Evolutionary conservation across 2,329 filamentous ascomycete genomes (phyloP).

Genomic region (Aspergillus aculeatinus): DNA sequence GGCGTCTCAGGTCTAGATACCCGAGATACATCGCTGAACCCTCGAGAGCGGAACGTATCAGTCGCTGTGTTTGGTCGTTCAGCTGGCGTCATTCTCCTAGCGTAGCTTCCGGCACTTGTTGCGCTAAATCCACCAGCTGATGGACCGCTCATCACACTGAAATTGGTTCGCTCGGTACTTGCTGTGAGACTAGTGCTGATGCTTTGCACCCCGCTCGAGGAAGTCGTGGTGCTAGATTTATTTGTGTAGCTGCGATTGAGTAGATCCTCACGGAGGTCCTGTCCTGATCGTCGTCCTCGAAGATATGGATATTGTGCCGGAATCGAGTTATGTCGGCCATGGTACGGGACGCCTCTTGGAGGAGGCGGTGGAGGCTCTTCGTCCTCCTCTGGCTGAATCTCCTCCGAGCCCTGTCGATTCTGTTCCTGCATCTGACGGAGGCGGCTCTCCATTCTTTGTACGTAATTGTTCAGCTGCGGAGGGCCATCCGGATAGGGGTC

Average conservation of each 20-base stretch:
- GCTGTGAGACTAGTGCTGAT: conserved; percentile 63
- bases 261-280: conserved; percentile 69
- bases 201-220: conserved; percentile 70
- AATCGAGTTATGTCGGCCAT: conserved; percentile 45
- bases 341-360: conserved; percentile 53
- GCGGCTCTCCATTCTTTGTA: conserved; percentile 86
- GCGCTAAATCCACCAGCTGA: conserved; percentile 91
- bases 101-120: conserved; percentile 91
- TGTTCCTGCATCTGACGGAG: conserved; percentile 67
- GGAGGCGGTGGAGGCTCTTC: conserved; percentile 62
- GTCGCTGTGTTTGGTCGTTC: conserved; percentile 48
- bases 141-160: conserved; percentile 88
- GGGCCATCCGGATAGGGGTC: conserved; percentile 53
- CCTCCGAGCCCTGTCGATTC: conserved; percentile 43
- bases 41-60: conserved; percentile 40
- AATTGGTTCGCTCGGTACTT: conserved; percentile 74
- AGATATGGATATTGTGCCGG: conserved; percentile 39
- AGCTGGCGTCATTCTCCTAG: conserved; percentile 57
- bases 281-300: conserved; percentile 55
- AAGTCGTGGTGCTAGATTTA: conserved; percentile 80
- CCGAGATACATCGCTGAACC: conserved; percentile 38
- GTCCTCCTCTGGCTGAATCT: conserved; percentile 53
- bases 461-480: conserved; percentile 79
- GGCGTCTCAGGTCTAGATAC: conserved; percentile 51
- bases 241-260: conserved; percentile 81